Evolutionary conservation across 1,284 basidiomycete species (phyloP).

Genomic region (Cryptococcus amylolentus): DNA sequence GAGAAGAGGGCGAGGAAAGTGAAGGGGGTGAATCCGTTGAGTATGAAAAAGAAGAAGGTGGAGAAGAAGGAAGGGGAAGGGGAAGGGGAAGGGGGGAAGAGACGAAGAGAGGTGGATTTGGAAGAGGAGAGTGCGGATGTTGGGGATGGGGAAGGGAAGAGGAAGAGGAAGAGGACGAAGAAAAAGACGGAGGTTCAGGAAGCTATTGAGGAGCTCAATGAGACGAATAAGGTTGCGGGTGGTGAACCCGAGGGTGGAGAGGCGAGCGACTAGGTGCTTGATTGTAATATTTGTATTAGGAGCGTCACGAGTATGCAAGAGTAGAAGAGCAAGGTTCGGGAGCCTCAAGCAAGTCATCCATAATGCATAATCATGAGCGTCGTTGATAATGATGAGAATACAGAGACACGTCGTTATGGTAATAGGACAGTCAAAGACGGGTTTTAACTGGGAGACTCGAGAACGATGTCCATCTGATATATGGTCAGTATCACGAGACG

Average conservation of each 20-base stretch:
- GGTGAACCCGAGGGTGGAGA: background rate
- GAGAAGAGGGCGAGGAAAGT: conserved; percentile 66
- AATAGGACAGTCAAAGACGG: background rate
- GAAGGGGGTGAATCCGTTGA: conserved; percentile 88
- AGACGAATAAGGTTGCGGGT: background rate
- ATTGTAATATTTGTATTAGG: background rate
- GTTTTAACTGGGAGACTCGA: conserved; percentile 35
- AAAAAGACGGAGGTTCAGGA: conserved; percentile 38
- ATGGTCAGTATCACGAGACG: conserved; percentile 2
- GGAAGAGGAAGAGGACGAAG: conserved; percentile 39
- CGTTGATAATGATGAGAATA: background rate
- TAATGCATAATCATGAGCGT: background rate
- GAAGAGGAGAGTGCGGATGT: conserved; percentile 9
- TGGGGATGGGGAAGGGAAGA: conserved; percentile 22
- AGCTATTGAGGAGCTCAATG: conserved; percentile 37
- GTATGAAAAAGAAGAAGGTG: conserved; percentile 78
- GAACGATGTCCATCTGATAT: conserved; percentile 41
- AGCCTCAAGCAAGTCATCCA: background rate
- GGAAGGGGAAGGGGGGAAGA: conserved; percentile 7
- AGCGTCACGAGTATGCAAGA: background rate
- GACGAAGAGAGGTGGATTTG: conserved; percentile 9
- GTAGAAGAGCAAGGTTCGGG: background rate
- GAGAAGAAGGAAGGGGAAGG: background rate
- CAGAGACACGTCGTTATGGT: background rate
- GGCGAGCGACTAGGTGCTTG: background rate